These are phyloP conservation scores for Macrolepiota albuminosa DNA, from an alignment of 768 basidiomycete species.

Conservation along the genomic window DNA sequence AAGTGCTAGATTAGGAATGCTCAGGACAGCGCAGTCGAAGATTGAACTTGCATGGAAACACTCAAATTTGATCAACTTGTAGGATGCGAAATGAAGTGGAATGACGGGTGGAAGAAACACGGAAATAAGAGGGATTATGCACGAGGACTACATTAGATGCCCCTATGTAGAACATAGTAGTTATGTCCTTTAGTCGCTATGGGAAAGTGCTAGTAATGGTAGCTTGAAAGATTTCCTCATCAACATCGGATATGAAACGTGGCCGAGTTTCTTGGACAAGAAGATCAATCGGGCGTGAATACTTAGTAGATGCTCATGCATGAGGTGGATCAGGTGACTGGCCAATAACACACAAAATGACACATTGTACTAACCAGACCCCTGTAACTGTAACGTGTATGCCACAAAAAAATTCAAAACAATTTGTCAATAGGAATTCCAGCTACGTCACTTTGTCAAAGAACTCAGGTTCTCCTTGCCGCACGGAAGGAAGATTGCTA, in stretches of 20 bases:
- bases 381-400: neutral
- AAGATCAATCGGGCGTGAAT: neutral
- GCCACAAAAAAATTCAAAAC: neutral
- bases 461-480: neutral
- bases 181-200: neutral
- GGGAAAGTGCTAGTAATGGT: neutral
- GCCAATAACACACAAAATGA: neutral
- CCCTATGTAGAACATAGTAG: neutral
- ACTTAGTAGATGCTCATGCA: neutral
- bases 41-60: neutral
- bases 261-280: neutral
- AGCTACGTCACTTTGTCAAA: neutral
- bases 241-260: neutral
- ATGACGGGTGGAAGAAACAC: neutral
- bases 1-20: slow-evolving; percentile 69
- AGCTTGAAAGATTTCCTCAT: neutral
- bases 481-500: neutral
- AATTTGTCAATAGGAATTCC: neutral
- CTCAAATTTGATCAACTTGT: neutral
- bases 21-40: slow-evolving; percentile 48
- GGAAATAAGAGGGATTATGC: neutral
- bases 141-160: neutral
- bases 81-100: neutral
- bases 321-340: neutral
- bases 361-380: neutral